Evolutionary conservation across 2,329 filamentous ascomycete species (phyloP), one percentile per base, ranked within the genome.

Genomic region (Nemania sp.): DNA sequence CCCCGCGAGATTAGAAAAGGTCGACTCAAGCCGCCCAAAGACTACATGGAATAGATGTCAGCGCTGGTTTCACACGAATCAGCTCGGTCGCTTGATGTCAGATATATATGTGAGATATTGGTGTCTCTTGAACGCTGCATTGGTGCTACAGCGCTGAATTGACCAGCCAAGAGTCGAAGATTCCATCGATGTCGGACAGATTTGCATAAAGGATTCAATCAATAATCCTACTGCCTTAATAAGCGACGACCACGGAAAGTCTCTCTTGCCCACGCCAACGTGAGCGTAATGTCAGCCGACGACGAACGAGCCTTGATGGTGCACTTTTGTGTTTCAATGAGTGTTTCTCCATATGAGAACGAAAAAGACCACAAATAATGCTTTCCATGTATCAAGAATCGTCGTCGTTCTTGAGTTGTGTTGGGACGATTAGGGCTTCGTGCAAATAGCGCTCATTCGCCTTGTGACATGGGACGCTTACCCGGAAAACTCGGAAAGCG

Each of bases 401-500:
- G n/a, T 26, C 29, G 24, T 41, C 18, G 29, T 32, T 29, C 43
- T 35, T 15, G 56, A 59, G 29, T 6, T 41, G 22, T 43, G 18
- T 8, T 43, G 20, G 22, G 13, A 53, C 35, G 5, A 11, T 55
- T 56, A 11, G 13, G 13, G 20, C 13, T 49, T 22, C 29, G 8
- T 27, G n/a, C 27, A 38, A 47, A 15, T 20, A 51, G 18, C 3
- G 41, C 53, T 57, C 27, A 24, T 52, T 24, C n/a, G 26, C 18
- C 18, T 38, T 18, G 22, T 51, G 26, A 32, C 51, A 2, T 53
- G 13, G 20, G 27, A 32, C 51, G 10, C 24, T 13, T 53, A 51
- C 18, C n/a, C 20, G 45, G 22, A 26, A 35, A 35, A 41, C 11
- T 62, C 47, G 59, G 59, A 63, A 59, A 59, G 59, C 60, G 60